phyloP scores from a whole-genome alignment of 2,329 filamentous ascomycete species.

The Fusarium begoniae region DNA sequence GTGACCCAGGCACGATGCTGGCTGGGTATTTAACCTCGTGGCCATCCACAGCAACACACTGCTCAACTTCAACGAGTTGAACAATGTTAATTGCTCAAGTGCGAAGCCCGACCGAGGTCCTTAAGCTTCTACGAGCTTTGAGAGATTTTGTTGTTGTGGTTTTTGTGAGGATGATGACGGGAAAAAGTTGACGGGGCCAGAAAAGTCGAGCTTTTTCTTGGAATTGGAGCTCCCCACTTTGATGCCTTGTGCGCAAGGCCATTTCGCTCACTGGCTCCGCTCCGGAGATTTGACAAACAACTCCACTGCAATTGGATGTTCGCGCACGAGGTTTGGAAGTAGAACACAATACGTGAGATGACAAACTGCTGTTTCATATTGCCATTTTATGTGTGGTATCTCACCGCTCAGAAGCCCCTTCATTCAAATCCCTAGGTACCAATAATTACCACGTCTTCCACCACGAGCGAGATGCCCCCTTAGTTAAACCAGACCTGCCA shows the following conservation, averaged over 20 bases:
- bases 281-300: not conserved
- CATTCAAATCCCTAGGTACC: not conserved
- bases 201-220: constrained; percentile 39
- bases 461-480: not conserved
- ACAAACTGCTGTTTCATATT: not conserved
- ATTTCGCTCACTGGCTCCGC: not conserved
- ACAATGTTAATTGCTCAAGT: constrained; percentile 30
- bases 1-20: constrained; percentile 42
- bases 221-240: constrained; percentile 43
- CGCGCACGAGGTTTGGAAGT: not conserved
- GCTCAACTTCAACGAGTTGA: constrained; percentile 24
- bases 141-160: constrained; percentile 14
- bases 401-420: not conserved
- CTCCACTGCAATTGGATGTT: not conserved
- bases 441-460: not conserved
- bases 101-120: constrained; percentile 26
- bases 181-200: constrained; percentile 13
- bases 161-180: constrained; percentile 28
- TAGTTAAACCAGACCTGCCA: not conserved
- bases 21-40: constrained; percentile 36
- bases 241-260: constrained; percentile 46
- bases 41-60: constrained; percentile 41
- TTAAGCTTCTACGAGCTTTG: constrained; percentile 18
- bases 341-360: not conserved
- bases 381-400: not conserved